Percentiles rank a stretch among this genome's conserved stretches.
Conservation (phyloP, 108 stramenopile genomes). For the Cyclotella distinguenda region DNA sequence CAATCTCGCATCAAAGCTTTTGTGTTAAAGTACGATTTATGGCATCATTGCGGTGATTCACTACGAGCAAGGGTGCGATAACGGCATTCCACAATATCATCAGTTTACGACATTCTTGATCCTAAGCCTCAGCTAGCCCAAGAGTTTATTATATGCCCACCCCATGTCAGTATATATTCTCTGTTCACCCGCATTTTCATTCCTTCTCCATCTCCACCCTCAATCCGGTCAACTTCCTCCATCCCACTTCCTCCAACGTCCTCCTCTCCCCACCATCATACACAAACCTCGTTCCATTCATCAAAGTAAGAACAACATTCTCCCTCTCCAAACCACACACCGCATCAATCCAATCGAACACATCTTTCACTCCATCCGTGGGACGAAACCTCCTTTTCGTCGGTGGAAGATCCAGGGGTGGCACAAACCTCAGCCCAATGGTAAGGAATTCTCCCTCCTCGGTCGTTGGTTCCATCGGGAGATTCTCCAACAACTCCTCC, state of each 20-base stretch:
- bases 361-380: conserved; percentile 46
- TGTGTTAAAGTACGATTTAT: too few relatives aligned
- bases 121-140: too few relatives aligned
- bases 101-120: too few relatives aligned
- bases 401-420: conserved; percentile 13
- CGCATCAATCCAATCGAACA: conserved; percentile 86
- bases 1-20: too few relatives aligned
- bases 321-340: conserved; percentile 73
- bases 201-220: conserved; percentile 23
- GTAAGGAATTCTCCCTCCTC: conserved; percentile 52
- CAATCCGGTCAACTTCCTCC: conserved; percentile 15
- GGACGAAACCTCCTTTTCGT: conserved; percentile 54
- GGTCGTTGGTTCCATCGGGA: conserved; percentile 58
- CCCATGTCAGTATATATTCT: too few relatives aligned
- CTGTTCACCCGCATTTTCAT: too few relatives aligned
- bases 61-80: too few relatives aligned
- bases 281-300: conserved; percentile 72
- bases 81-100: too few relatives aligned
- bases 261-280: conserved; percentile 60
- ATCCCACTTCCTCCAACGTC: too few relatives aligned
- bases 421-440: conserved; percentile 68
- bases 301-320: conserved; percentile 63
- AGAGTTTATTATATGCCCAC: too few relatives aligned
- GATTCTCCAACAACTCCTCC: conserved; percentile 40
- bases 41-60: too few relatives aligned